Conservation (phyloP, 1,284 basidiomycete species). For the Ceratobasidium papillatum region DNA sequence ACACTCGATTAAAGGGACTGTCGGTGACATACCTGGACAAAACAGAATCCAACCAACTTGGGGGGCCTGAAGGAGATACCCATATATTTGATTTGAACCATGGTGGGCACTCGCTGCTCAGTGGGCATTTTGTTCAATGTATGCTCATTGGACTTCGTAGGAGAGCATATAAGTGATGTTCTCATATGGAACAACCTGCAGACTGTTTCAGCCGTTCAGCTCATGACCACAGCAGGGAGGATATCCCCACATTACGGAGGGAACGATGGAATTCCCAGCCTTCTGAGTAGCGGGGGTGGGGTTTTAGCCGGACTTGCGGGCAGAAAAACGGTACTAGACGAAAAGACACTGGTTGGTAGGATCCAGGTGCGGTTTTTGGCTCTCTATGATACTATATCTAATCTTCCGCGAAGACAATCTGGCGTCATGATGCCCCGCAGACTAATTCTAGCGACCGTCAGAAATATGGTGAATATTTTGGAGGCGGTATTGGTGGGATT, state of each 20-base stretch:
- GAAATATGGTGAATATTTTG: not conserved
- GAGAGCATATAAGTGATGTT: not conserved
- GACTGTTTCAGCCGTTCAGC: not conserved
- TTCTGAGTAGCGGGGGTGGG: not conserved
- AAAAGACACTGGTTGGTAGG: not conserved
- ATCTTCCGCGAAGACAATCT: not conserved
- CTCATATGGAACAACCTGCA: not conserved
- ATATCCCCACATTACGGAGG: not conserved
- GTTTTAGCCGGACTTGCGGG: constrained; percentile 3
- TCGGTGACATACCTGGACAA: not conserved
- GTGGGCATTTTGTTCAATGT: not conserved
- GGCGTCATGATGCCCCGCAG: not conserved
- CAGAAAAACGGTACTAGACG: not conserved
- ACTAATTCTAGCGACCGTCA: not conserved
- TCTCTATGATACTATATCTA: not conserved
- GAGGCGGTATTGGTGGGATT: not conserved
- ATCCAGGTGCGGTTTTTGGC: not conserved
- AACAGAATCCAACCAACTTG: not conserved
- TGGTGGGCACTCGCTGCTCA: not conserved
- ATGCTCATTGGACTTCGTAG: not conserved
- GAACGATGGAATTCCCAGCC: not conserved
- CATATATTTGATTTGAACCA: not conserved
- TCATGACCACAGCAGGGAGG: not conserved
- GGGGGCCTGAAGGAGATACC: not conserved
- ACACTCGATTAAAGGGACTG: not conserved